Evolutionary conservation across 169 alveolate genomes (phyloP), one percentile per base, ranked within the genome.

Genomic region (Cryptosporidium ubiquitum): DNA sequence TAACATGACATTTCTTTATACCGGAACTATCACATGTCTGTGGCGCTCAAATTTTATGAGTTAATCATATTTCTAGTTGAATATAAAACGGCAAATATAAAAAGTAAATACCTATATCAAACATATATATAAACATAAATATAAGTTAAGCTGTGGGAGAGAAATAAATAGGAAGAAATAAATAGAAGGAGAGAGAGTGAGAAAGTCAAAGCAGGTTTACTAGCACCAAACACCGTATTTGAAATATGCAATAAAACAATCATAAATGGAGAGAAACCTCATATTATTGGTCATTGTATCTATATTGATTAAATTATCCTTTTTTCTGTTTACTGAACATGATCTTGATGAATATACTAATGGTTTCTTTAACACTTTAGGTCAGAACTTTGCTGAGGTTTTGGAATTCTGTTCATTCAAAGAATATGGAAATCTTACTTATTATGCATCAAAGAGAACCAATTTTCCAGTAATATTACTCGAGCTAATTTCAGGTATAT

Each of bases 391-490:
- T 49, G 66, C 31, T n/a, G 89, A 79, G 3, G 51, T 79, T 23
- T 44, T 61, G 26, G 89, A 79, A 2, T 61, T 37, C 33, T 79
- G 89, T 44, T 26, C 66, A 61, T 64, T 79, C 4, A 57, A 44
- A 23, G 64, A 58, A 18, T 61, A 18, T 64, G 89, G 89, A 37
- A 26, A 1, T 31, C 20, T 16, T 10, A 64, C 37, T 23, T 64
- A 40, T 39, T 61, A 9, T 61, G 44, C 20, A 10, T 18, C 66
- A 9, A 61, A 64, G 42, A 58, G 69, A 18, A 51, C 12, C 42
- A 35, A 47, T 20, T 64, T 79, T 26, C 89, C 89, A 0, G 79
- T 44, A 2, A 10, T 79, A 23, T 10, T 47, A 14, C 49, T 79
- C 23, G 40, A 60, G 2, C n/a, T 73, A 31, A 18, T 79, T 58